These are phyloP conservation scores for Zalaria obscura DNA, from an alignment of 2,329 filamentous ascomycete genomes.

Conservation along the genomic window DNA sequence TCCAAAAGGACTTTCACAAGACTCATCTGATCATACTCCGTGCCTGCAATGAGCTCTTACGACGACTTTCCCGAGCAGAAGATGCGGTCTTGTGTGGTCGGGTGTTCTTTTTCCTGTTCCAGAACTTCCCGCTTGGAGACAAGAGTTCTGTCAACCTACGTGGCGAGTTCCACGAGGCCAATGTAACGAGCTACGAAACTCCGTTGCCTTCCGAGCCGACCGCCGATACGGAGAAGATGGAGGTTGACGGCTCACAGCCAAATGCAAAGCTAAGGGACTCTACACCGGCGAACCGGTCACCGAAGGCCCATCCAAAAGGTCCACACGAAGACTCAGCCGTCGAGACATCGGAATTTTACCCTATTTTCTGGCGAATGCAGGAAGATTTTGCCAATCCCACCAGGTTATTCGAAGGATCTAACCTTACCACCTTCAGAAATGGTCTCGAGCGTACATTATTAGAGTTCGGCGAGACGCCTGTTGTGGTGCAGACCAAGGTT, in stretches of 20 bases:
- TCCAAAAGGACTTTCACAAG: conserved; percentile 62
- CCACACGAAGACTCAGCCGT: conserved; percentile 20
- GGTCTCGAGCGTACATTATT: conserved; percentile 48
- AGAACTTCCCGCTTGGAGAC: conserved; percentile 91
- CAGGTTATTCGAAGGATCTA: conserved; percentile 50
- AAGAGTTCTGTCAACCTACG: conserved; percentile 94
- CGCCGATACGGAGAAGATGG: conserved; percentile 40
- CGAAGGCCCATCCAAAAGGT: conserved; percentile 12
- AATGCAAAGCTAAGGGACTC: not conserved
- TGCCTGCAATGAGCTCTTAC: conserved; percentile 88
- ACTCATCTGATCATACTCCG: conserved; percentile 85
- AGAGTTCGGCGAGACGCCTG: conserved; percentile 61
- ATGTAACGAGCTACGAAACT: conserved; percentile 70
- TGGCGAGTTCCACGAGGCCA: conserved; percentile 91
- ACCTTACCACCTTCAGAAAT: conserved; percentile 52
- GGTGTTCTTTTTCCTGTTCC: conserved; percentile 97
- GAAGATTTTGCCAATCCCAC: conserved; percentile 84
- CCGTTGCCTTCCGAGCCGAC: conserved; percentile 25
- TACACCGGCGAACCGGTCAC: conserved; percentile 10
- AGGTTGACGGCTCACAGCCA: conserved; percentile 38
- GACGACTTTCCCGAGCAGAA: conserved; percentile 83
- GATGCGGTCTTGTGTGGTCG: conserved; percentile 95
- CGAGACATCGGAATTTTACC: conserved; percentile 64
- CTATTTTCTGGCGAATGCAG: conserved; percentile 88
- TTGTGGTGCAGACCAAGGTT: conserved; percentile 54